Evolutionary conservation across 1,139 yeast species (phyloP).

Genomic region (Candida tunisiensis): DNA sequence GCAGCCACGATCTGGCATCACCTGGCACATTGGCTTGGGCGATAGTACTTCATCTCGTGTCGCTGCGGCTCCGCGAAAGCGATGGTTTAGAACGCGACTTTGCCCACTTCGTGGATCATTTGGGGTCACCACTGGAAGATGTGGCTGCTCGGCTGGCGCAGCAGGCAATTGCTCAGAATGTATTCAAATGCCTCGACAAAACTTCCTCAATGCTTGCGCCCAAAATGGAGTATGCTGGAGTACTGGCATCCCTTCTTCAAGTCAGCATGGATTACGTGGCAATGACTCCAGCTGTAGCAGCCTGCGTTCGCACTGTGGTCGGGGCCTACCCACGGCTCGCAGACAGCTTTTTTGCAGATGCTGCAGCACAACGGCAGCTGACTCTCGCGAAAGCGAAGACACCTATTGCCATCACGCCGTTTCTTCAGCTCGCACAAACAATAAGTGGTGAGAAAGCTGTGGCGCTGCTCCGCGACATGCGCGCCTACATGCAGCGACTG

Average conservation of each 20-base stretch:
- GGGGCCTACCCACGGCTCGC: constrained; percentile 39
- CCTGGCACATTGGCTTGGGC: neutral
- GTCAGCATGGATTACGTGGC: constrained; percentile 48
- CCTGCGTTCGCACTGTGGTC: constrained; percentile 33
- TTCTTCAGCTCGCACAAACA: constrained; percentile 38
- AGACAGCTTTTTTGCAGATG: constrained; percentile 39
- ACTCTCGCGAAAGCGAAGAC: constrained; percentile 53
- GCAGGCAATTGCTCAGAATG: constrained; percentile 27
- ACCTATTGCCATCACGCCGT: constrained; percentile 52
- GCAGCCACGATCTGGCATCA: neutral
- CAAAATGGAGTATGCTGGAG: constrained; percentile 34
- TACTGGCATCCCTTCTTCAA: constrained; percentile 40
- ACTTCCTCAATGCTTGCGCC: constrained; percentile 27
- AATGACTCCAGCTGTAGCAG: constrained; percentile 37
- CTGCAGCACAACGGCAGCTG: constrained; percentile 37
- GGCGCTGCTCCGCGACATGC: constrained; percentile 40
- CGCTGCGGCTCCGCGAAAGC: neutral
- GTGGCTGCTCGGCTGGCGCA: neutral
- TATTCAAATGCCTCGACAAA: constrained; percentile 23
- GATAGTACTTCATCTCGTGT: neutral
- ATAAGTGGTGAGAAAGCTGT: constrained; percentile 51
- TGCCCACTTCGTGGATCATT: neutral
- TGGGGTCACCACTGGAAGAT: neutral
- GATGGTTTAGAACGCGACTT: neutral
- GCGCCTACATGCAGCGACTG: constrained; percentile 37